Percentiles rank a stretch among this genome's conserved stretches.
These are phyloP conservation scores for Phialophora verrucosa DNA, from an alignment of 2,329 filamentous ascomycete species.

Conservation along the genomic window DNA sequence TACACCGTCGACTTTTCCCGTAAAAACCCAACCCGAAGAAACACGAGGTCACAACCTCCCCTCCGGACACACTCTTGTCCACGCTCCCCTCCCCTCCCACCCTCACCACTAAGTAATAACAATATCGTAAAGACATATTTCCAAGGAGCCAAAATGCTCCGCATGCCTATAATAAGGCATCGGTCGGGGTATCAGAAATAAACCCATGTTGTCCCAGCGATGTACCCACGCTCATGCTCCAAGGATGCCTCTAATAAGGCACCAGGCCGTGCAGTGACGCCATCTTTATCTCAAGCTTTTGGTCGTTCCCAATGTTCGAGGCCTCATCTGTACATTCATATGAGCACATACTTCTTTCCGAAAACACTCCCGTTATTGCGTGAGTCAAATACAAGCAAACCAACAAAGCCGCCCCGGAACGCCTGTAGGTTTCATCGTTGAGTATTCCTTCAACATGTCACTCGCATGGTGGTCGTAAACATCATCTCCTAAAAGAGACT, in stretches of 20 bases:
- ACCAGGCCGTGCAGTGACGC: constrained; percentile 31
- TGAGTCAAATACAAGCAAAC: constrained; percentile 5
- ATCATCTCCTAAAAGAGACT: constrained; percentile 30
- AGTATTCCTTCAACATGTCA: constrained; percentile 12
- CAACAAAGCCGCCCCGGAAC: constrained; percentile 16
- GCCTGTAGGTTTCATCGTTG: constrained; percentile 16
- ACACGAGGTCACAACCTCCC: neutral
- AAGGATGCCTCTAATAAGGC: constrained; percentile 34
- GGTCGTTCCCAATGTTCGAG: constrained; percentile 20
- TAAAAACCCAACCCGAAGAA: neutral
- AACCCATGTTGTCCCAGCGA: constrained; percentile 21
- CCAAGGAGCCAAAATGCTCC: constrained; percentile 36
- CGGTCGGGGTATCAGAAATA: constrained; percentile 37
- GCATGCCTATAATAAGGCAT: constrained; percentile 35
- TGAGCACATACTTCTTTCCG: constrained; percentile 24
- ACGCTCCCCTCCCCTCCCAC: neutral
- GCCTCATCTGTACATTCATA: constrained; percentile 34
- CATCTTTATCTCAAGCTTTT: constrained; percentile 28
- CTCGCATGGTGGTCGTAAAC: constrained; percentile 30
- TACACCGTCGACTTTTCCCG: neutral
- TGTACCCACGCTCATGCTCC: constrained; percentile 26
- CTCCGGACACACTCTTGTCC: neutral
- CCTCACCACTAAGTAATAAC: constrained; percentile 26
- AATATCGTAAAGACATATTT: constrained; percentile 33
- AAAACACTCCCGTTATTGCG: constrained; percentile 9